phyloP scores from a whole-genome alignment of 352 stramenopile genomes.

The Blastocystis sp. region DNA sequence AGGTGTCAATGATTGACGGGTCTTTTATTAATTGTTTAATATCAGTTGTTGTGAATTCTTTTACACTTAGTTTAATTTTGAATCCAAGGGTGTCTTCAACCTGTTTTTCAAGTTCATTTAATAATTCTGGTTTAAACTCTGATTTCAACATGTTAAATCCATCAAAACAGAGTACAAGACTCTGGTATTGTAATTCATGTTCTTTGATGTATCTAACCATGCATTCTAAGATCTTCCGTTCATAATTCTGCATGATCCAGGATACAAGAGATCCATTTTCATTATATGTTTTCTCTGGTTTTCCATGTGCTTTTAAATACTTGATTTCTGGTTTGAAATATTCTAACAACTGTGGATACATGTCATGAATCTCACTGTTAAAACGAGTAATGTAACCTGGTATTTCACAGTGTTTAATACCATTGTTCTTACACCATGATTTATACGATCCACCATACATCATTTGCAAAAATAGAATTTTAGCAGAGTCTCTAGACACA shows the following conservation, averaged over 20 bases:
- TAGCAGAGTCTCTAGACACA: background rate
- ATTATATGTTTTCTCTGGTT: slow-evolving; percentile 5
- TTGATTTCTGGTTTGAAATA: slow-evolving; percentile 8
- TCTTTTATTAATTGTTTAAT: background rate
- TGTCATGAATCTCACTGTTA: background rate
- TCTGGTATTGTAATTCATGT: background rate
- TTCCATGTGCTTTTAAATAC: slow-evolving; percentile 3
- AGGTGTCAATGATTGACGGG: too few species aligned
- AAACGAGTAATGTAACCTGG: background rate
- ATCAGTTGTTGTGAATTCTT: background rate
- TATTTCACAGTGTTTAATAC: background rate
- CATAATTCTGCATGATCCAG: slow-evolving; percentile 12
- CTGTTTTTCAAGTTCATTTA: background rate
- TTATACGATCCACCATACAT: slow-evolving; percentile 23
- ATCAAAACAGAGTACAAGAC: slow-evolving; percentile 19
- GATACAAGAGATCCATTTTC: background rate
- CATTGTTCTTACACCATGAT: background rate
- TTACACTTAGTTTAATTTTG: background rate
- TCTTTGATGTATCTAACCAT: background rate
- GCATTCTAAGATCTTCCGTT: background rate
- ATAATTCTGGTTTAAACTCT: background rate
- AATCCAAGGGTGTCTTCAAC: background rate
- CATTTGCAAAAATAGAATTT: background rate
- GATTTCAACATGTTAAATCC: slow-evolving; percentile 11
- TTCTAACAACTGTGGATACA: background rate